phyloP scores from a whole-genome alignment of 495 filamentous ascomycete genomes.

The Melanomma pulvis-pyrius region DNA sequence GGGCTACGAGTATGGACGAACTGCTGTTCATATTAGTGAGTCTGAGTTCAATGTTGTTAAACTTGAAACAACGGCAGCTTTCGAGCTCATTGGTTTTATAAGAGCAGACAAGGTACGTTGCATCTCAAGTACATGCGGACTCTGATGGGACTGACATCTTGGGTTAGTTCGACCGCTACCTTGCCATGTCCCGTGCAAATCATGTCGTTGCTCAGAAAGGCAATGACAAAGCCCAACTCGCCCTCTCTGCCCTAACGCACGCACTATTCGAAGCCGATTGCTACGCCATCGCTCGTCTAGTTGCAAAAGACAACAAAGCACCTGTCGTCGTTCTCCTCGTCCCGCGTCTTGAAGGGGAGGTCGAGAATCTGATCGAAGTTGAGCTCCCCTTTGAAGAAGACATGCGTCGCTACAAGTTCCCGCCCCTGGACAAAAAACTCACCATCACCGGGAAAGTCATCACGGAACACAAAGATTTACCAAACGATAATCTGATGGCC shows the following conservation, averaged over 20 bases:
- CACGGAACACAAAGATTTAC: slow-evolving; percentile 84
- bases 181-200: slow-evolving; percentile 77
- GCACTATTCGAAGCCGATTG: slow-evolving; percentile 82
- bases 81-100: slow-evolving; percentile 88
- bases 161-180: slow-evolving; percentile 77
- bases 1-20: slow-evolving; percentile 92
- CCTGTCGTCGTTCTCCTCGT: slow-evolving; percentile 81
- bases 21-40: slow-evolving; percentile 83
- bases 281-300: slow-evolving; percentile 85
- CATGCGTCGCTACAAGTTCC: slow-evolving; percentile 83
- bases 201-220: slow-evolving; percentile 71
- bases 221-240: slow-evolving; percentile 76
- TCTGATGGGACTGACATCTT: not conserved
- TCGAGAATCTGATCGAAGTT: slow-evolving; percentile 86
- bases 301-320: slow-evolving; percentile 75
- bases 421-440: slow-evolving; percentile 83
- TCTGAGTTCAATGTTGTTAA: slow-evolving; percentile 81
- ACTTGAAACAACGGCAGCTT: slow-evolving; percentile 70
- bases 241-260: slow-evolving; percentile 87
- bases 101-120: slow-evolving; percentile 65
- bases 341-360: slow-evolving; percentile 76
- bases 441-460: slow-evolving; percentile 87
- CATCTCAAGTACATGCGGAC: not conserved
- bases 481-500: slow-evolving; percentile 67
- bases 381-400: slow-evolving; percentile 96